phyloP scores from a whole-genome alignment of 768 basidiomycete species.

The Termitomyces sp. region DNA sequence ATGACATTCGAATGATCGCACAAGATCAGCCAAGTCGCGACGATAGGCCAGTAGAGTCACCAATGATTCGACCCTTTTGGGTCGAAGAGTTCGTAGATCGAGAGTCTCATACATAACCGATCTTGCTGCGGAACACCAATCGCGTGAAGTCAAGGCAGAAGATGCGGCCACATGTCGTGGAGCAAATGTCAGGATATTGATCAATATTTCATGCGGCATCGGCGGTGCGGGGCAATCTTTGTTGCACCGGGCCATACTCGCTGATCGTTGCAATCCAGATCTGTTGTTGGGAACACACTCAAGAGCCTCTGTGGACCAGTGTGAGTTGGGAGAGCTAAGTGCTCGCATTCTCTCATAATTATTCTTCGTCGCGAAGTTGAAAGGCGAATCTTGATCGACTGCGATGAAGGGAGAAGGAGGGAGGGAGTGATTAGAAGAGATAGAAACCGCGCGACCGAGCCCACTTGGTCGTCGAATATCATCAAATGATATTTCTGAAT shows the following conservation, averaged over 20 bases:
- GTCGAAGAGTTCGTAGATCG: slow-evolving; percentile 26
- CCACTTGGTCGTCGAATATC: slow-evolving; percentile 44
- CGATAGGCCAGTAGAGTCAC: slow-evolving; percentile 31
- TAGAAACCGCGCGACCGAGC: slow-evolving; percentile 32
- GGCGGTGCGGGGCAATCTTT: slow-evolving; percentile 4
- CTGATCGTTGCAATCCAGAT: slow-evolving; percentile 2
- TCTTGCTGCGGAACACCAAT: slow-evolving; percentile 28
- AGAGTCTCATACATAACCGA: slow-evolving; percentile 26
- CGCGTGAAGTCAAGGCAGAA: slow-evolving; percentile 25
- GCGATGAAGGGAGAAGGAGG: slow-evolving; percentile 28
- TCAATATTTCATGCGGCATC: slow-evolving; percentile 30
- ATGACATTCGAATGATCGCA: slow-evolving; percentile 32
- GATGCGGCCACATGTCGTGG: slow-evolving; percentile 23
- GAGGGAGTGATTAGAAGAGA: slow-evolving; percentile 28
- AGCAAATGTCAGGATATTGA: slow-evolving; percentile 27
- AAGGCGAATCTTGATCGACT: slow-evolving; percentile 15
- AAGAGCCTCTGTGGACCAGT: slow-evolving; percentile 19
- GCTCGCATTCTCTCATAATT: slow-evolving; percentile 21
- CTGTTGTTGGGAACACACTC: slow-evolving; percentile 11
- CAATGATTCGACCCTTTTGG: slow-evolving; percentile 26
- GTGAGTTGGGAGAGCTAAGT: slow-evolving; percentile 32
- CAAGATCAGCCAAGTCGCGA: slow-evolving; percentile 33
- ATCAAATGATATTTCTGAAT: slow-evolving; percentile 19
- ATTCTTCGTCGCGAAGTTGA: slow-evolving; percentile 2
- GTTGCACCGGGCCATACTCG: background rate